phyloP scores from a whole-genome alignment of 2,329 filamentous ascomycete species.

The Penicillium sp. region DNA sequence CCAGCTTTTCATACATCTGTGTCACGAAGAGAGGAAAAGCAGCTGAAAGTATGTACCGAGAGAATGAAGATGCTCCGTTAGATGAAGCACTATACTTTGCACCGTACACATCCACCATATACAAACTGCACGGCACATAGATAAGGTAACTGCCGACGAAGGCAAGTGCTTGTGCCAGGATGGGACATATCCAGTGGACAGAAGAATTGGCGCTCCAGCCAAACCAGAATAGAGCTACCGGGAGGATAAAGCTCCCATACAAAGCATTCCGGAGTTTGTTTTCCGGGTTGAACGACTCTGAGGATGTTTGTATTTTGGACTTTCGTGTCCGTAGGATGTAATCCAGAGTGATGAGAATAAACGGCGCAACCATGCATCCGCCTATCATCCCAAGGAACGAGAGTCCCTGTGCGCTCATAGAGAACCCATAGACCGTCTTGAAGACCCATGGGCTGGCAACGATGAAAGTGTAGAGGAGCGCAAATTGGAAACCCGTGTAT shows the following conservation, averaged over 20 bases:
- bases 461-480: slow-evolving; percentile 79
- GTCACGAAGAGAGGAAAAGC: slow-evolving; percentile 43
- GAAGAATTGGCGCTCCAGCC: slow-evolving; percentile 57
- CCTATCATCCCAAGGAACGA: slow-evolving; percentile 79
- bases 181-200: slow-evolving; percentile 34
- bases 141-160: slow-evolving; percentile 30
- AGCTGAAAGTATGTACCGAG: slow-evolving; percentile 28
- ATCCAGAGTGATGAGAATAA: slow-evolving; percentile 27
- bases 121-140: slow-evolving; percentile 39
- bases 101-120: slow-evolving; percentile 44
- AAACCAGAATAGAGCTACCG: slow-evolving; percentile 67
- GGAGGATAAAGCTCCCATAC: slow-evolving; percentile 29
- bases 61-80: slow-evolving; percentile 28
- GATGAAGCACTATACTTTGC: slow-evolving; percentile 41
- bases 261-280: slow-evolving; percentile 27
- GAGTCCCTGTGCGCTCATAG: slow-evolving; percentile 65
- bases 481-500: slow-evolving; percentile 76
- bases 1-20: slow-evolving; percentile 41
- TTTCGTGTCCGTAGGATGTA: slow-evolving; percentile 54
- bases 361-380: slow-evolving; percentile 61
- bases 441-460: slow-evolving; percentile 85
- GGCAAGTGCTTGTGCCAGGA: slow-evolving; percentile 26
- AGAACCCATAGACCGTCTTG: slow-evolving; percentile 55
- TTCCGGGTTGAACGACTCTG: slow-evolving; percentile 16
- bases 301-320: slow-evolving; percentile 45